Base-by-base conservation (phyloP, 495 filamentous ascomycete species). In the Aspergillus cristatus region DNA sequence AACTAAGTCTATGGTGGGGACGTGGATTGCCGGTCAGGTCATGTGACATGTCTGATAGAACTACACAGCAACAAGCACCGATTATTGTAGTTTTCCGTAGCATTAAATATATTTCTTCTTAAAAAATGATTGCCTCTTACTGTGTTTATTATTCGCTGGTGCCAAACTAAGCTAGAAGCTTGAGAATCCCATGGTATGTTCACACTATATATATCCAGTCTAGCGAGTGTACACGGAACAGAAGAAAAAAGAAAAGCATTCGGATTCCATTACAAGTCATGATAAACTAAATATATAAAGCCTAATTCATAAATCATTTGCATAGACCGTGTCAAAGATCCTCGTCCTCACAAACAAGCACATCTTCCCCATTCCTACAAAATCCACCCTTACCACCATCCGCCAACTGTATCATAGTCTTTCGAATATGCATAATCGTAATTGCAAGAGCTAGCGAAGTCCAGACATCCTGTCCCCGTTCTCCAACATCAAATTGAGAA, bases 391-490 rank as follows among this genome's bases (percentile, higher is more conserved):
- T 13, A 1, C 42, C 39, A 11, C 44, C 22, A 18, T 36, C n/a
- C 2, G 55, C 44, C 18, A 71, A 47, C n/a, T 50, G 37, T 12
- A 45, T 28, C 53, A 68, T 53, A 17, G 55, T 59, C 14, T 54
- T 54, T 14, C 65, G 50, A 11, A 61, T 51, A 41, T 60, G 48
- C 43, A 63, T 52, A 6, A 68, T 49, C 3, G 53, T 40, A 25
- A 71, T 67, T 1, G 65, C 58, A 18, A 71, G 31, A 1, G 64
- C 62, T 18, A 71, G 51, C 6, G 64, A 65, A 40, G 66, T 65
- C 69, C 69, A 73, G 1, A 70, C 65, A 45, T 71, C 68, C 35
- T 66, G 58, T 2, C 56, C 58, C 0, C 35, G 16, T 12, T 64
- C 57, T 2, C 51, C 48, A 24, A 70, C 48, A 40, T 71, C 63